phyloP scores from a whole-genome alignment of 2,329 filamentous ascomycete species.

The Colletotrichum sp. region DNA sequence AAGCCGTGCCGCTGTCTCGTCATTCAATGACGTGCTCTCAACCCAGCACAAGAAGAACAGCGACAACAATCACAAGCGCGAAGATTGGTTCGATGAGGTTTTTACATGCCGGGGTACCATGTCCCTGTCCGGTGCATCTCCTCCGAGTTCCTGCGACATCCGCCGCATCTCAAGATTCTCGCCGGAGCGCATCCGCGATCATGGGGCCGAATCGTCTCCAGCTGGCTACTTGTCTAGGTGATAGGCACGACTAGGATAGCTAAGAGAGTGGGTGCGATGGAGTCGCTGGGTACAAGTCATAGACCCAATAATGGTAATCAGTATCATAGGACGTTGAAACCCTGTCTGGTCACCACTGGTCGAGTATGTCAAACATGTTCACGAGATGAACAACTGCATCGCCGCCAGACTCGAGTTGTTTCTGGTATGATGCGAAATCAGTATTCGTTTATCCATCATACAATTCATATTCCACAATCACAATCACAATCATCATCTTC shows the following conservation, averaged over 20 bases:
- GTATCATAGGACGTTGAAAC: too few relatives aligned
- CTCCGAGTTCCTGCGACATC: not conserved
- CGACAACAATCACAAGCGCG: not conserved
- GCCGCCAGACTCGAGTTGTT: not conserved
- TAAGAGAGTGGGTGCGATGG: too few relatives aligned
- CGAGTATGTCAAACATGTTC: too few relatives aligned
- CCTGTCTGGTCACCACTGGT: too few relatives aligned
- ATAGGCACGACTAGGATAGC: too few relatives aligned
- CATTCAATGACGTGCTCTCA: not conserved
- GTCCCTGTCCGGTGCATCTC: not conserved
- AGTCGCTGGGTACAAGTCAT: too few relatives aligned
- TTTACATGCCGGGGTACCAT: not conserved
- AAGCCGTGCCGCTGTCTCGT: not conserved
- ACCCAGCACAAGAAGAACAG: not conserved
- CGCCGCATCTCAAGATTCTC: not conserved
- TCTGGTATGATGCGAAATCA: not conserved
- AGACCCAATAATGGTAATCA: too few relatives aligned
- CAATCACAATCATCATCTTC: not conserved
- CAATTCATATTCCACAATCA: not conserved
- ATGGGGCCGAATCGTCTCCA: not conserved
- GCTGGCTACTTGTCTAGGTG: not conserved
- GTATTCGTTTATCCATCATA: fast-evolving
- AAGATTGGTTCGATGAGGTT: not conserved
- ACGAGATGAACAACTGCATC: too few relatives aligned
- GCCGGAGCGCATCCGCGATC: not conserved